phyloP scores from a whole-genome alignment of 139 green algal species.

The Coelastrella sp. region DNA sequence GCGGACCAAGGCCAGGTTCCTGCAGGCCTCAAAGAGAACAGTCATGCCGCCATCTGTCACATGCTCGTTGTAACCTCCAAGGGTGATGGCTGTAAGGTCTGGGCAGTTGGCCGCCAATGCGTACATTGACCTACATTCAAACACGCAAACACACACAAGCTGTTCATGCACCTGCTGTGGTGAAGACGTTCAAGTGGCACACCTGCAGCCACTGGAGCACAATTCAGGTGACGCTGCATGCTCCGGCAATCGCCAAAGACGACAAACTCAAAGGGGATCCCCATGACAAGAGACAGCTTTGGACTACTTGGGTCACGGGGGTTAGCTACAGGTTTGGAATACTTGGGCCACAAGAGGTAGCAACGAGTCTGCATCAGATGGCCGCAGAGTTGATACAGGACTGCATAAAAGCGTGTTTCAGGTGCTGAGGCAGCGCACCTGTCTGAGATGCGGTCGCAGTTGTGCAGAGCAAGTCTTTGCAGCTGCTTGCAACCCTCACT shows the following conservation, averaged over 20 bases:
- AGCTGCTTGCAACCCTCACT: constrained; percentile 38
- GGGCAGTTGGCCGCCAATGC: constrained; percentile 51
- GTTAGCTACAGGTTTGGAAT: too few species aligned
- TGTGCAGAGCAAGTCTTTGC: constrained; percentile 47
- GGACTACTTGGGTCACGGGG: too few species aligned
- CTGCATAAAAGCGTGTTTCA: not conserved
- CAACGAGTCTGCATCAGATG: too few species aligned
- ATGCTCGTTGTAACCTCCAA: constrained; percentile 51
- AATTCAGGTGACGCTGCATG: too few species aligned
- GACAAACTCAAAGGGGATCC: too few species aligned
- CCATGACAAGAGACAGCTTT: too few species aligned
- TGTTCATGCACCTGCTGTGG: too few species aligned
- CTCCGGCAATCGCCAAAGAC: too few species aligned
- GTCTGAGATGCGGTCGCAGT: constrained; percentile 60
- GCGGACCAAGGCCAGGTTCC: not conserved
- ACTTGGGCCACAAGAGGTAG: too few species aligned
- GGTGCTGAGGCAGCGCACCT: constrained; percentile 10
- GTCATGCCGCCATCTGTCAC: constrained; percentile 43
- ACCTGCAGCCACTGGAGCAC: not conserved
- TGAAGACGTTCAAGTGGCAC: not conserved
- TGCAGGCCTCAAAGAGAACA: constrained; percentile 44
- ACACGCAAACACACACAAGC: too few species aligned
- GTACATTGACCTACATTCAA: constrained; percentile 45
- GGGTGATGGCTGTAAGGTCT: not conserved
- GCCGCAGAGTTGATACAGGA: too few species aligned